Conservation (phyloP, 1,139 yeast species). For the Torulaspora pretoriensis region DNA sequence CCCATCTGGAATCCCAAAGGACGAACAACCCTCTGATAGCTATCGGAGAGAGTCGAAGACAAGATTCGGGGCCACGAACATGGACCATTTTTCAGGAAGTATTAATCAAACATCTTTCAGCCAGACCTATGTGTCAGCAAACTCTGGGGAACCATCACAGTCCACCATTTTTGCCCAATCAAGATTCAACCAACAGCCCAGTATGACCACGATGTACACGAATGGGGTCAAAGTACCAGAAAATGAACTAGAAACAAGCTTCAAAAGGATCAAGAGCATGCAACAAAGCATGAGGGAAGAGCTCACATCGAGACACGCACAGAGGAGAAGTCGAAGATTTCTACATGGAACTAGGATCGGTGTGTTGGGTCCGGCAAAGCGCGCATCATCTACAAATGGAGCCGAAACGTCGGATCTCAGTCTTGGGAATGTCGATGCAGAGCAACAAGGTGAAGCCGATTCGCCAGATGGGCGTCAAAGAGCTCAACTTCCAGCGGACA, state of each 20-base stretch:
- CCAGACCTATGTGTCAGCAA: constrained; percentile 15
- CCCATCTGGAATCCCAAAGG: constrained; percentile 1
- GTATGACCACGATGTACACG: constrained; percentile 27
- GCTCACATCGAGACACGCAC: constrained; percentile 31
- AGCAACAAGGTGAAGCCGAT: background rate
- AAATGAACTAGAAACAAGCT: constrained; percentile 15
- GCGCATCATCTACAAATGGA: constrained; percentile 26
- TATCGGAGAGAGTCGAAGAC: constrained; percentile 1
- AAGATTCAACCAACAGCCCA: constrained; percentile 21
- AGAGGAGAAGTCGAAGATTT: constrained; percentile 36
- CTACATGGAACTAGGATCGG: constrained; percentile 28
- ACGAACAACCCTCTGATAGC: background rate
- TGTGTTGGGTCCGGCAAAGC: constrained; percentile 40
- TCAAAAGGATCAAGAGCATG: constrained; percentile 23
- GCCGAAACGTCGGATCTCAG: constrained; percentile 5
- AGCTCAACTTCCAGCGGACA: background rate
- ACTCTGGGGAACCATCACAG: constrained; percentile 24
- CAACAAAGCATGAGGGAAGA: constrained; percentile 32
- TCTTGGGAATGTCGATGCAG: constrained; percentile 2
- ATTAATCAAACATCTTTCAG: constrained; percentile 15
- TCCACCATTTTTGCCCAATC: constrained; percentile 26
- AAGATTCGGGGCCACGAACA: constrained; percentile 4
- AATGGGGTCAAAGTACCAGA: constrained; percentile 9
- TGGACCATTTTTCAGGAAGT: constrained; percentile 7
- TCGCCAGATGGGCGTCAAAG: background rate